phyloP scores from a whole-genome alignment of 1,139 yeast genomes.

The Diutina siamensis region DNA sequence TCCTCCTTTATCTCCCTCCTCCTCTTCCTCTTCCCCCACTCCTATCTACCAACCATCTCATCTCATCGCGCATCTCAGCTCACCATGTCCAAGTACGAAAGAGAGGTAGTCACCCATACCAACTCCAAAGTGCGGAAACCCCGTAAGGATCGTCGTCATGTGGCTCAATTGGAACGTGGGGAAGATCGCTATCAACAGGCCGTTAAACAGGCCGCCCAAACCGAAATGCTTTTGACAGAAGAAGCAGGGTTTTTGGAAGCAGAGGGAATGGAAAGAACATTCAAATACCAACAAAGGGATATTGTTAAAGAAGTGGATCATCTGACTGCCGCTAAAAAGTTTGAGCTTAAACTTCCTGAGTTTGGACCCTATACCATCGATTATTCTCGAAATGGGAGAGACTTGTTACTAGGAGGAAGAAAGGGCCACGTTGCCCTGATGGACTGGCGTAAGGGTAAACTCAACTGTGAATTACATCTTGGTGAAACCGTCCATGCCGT shows the following conservation, averaged over 20 bases:
- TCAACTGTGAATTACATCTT: conserved; percentile 72
- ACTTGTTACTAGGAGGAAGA: conserved; percentile 70
- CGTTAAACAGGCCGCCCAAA: conserved; percentile 67
- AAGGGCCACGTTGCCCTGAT: conserved; percentile 94
- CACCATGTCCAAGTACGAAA: conserved; percentile 4
- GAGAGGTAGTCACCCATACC: background rate
- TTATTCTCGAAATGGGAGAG: conserved; percentile 81
- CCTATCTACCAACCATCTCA: background rate
- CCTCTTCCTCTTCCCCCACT: background rate
- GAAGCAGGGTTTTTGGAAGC: conserved; percentile 81
- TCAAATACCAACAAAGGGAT: conserved; percentile 72
- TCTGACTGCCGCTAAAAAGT: conserved; percentile 61
- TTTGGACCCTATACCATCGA: conserved; percentile 83
- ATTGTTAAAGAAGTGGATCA: conserved; percentile 70
- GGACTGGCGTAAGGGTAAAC: conserved; percentile 86
- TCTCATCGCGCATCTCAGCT: background rate
- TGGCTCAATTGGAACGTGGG: background rate
- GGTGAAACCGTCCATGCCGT: conserved; percentile 88
- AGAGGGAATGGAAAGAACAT: conserved; percentile 88
- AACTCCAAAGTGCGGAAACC: conserved; percentile 3
- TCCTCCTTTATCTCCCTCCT: background rate
- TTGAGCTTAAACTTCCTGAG: conserved; percentile 61
- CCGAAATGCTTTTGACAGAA: conserved; percentile 79
- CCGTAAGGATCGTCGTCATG: background rate
- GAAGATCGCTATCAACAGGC: conserved; percentile 49